Evolutionary conservation across 345 rosid species (phyloP).

Genomic region (Corchorus capsularis): DNA sequence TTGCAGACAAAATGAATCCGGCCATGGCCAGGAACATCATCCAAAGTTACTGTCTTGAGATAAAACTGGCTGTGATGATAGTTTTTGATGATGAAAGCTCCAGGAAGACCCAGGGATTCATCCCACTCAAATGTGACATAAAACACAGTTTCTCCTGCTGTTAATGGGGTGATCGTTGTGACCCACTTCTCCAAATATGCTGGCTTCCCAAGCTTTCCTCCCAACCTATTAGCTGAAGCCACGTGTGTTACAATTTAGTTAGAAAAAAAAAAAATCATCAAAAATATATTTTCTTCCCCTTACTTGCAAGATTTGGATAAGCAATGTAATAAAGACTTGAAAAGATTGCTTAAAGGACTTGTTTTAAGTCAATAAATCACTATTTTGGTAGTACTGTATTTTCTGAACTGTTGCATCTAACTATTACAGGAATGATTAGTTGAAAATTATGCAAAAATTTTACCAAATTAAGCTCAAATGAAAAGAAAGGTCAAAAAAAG

Average conservation of each 20-base stretch:
- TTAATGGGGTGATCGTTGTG: constrained; percentile 28
- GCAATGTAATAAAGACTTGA: background rate
- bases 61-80: constrained; percentile 66
- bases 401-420: background rate
- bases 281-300: background rate
- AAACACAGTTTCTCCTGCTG: constrained; percentile 55
- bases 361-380: background rate
- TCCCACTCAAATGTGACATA: constrained; percentile 59
- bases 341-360: background rate
- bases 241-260: background rate
- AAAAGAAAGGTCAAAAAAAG: background rate
- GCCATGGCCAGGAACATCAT: constrained; percentile 50
- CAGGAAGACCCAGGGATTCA: constrained; percentile 64
- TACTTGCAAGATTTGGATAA: constrained; percentile 1
- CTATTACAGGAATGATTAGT: background rate
- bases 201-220: constrained; percentile 57
- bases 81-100: constrained; percentile 64
- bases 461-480: background rate
- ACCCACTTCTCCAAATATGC: constrained; percentile 62
- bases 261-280: background rate
- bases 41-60: constrained; percentile 69
- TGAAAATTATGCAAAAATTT: background rate
- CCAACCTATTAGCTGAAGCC: constrained; percentile 34
- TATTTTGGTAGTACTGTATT: background rate
- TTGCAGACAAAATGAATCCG: constrained; percentile 73